Percentiles rank a stretch among this genome's conserved stretches.
Conservation (phyloP, 306 rosid species). For the Arachis hypogaea region DNA sequence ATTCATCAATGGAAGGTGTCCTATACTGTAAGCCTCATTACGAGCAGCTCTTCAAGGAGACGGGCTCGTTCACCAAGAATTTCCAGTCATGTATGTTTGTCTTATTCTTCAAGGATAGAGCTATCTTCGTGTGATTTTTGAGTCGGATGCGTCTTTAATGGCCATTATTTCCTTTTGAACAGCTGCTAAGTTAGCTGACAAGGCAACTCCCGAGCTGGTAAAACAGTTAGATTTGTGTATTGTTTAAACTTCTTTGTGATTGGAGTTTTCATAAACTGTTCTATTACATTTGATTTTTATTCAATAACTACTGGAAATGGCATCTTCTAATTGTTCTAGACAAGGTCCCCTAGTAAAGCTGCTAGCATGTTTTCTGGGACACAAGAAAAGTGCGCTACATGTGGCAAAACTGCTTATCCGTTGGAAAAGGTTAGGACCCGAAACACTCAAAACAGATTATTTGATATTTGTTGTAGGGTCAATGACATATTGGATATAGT, state of each 20-base stretch:
- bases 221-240: slow-evolving; percentile 24
- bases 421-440: slow-evolving; percentile 71
- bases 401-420: slow-evolving; percentile 86
- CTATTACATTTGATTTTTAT: slow-evolving; percentile 19
- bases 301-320: slow-evolving; percentile 21
- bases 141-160: slow-evolving; percentile 40
- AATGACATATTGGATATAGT: background rate
- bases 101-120: slow-evolving; percentile 21
- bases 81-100: slow-evolving; percentile 78
- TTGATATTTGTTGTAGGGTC: background rate
- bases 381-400: slow-evolving; percentile 82
- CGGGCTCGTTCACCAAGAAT: slow-evolving; percentile 73
- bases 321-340: slow-evolving; percentile 53
- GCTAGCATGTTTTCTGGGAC: slow-evolving; percentile 92
- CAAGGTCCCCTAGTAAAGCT: slow-evolving; percentile 87
- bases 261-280: background rate
- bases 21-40: slow-evolving; percentile 82
- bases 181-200: slow-evolving; percentile 82
- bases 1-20: slow-evolving; percentile 94
- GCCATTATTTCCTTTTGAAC: slow-evolving; percentile 50
- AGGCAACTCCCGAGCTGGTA: slow-evolving; percentile 80
- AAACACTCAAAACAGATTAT: background rate
- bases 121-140: slow-evolving; percentile 29
- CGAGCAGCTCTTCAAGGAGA: slow-evolving; percentile 83
- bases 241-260: slow-evolving; percentile 25